Conservation (phyloP, 345 rosid species). For the Camelina laxa region DNA sequence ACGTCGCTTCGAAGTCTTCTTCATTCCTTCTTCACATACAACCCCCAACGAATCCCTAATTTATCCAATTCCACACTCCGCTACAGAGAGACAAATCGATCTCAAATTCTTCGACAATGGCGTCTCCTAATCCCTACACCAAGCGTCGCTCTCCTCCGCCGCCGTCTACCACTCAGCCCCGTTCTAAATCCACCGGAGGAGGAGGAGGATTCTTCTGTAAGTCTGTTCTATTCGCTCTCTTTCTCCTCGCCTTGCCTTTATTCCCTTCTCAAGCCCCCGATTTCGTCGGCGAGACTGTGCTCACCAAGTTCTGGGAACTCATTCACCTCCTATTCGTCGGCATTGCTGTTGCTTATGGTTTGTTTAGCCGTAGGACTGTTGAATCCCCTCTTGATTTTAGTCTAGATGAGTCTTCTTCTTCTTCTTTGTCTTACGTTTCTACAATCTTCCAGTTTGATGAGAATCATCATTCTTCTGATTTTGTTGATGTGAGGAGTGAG, state of each 20-base stretch:
- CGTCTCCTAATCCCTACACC: constrained; percentile 45
- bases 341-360: constrained; percentile 84
- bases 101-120: constrained; percentile 48
- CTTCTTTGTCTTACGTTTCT: constrained; percentile 54
- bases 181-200: constrained; percentile 19
- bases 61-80: constrained; percentile 29
- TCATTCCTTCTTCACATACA: constrained; percentile 44
- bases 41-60: constrained; percentile 6
- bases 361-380: constrained; percentile 68
- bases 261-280: constrained; percentile 87
- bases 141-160: constrained; percentile 40
- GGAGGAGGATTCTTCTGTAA: constrained; percentile 55
- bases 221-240: constrained; percentile 53
- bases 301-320: constrained; percentile 79
- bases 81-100: no score
- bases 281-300: constrained; percentile 54
- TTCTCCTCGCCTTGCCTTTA: constrained; percentile 69
- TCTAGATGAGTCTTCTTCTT: constrained; percentile 40
- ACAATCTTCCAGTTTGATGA: constrained; percentile 57
- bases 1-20: constrained; percentile 81
- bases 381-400: constrained; percentile 43
- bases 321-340: constrained; percentile 71
- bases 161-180: constrained; percentile 8
- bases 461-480: constrained; percentile 41
- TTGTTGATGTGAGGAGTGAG: constrained; percentile 46